Evolutionary conservation across 345 rosid genomes (phyloP), one percentile per base, ranked within the genome.

Genomic region (Hevea brasiliensis): DNA sequence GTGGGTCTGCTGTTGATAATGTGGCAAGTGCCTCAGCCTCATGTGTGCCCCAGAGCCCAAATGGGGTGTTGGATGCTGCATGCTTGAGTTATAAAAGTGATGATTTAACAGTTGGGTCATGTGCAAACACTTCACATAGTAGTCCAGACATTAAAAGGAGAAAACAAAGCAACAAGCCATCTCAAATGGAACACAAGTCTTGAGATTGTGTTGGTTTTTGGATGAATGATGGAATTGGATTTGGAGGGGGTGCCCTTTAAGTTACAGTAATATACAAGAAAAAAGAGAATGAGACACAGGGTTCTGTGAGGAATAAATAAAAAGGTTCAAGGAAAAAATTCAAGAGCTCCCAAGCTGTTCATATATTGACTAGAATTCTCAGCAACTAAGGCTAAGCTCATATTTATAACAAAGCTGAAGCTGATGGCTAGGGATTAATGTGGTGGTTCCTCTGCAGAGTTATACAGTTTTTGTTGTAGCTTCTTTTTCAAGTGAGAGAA

Each of bases 21-120:
- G 45, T 67, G 71, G 82, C 65, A n/a, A 54, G 63, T 73, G 74
- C 32, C 21, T 68, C 84, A 45, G 75, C 23, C 59, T 45, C 77
- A 35, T 71, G 74, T 20, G 80, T 84, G 72, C 89, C 90, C 0
- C 85, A 80, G 17, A 90, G 92, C 69, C 95, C 95, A 37, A 83
- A 77, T 32, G 92, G 91, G 72, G 92, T 90, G 68, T 74, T 90
- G 72, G 95, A 88, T 62, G 90, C 87, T 0, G 86, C 89, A 68
- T 86, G 94, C 82, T 76, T 90, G 86, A 90, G 92, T 85, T 85
- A 81, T 66, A 88, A 79, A 81, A 85, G 81, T 53, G 84, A 87
- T 62, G 87, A 84, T 47, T 72, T 77, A 4, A 24, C 85, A 13
- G 81, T 72, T 61, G 89, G 84, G 53, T 83, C 82, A 71, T 76